phyloP scores from a whole-genome alignment of 306 rosid genomes.

The Cucumis cinereus region DNA sequence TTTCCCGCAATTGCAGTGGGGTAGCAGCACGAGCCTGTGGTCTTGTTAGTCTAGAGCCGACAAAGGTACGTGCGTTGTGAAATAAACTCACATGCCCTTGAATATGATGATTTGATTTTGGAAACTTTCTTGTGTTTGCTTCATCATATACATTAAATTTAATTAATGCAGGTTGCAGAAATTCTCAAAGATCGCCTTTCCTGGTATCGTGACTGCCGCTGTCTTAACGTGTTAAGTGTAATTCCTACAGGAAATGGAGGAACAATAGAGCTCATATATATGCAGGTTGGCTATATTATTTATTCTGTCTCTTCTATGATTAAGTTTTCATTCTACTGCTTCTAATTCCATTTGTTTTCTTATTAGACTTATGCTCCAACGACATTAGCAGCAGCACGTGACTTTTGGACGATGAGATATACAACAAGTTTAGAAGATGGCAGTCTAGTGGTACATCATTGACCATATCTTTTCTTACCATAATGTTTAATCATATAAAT shows the following conservation, averaged over 20 bases:
- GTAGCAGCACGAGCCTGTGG: conserved; percentile 99
- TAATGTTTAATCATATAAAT: not conserved
- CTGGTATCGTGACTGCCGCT: conserved; percentile 92
- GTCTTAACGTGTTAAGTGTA: conserved; percentile 61
- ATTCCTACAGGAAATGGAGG: conserved; percentile 83
- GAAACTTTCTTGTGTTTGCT: not conserved
- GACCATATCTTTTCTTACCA: not conserved
- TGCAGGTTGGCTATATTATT: conserved; percentile 46
- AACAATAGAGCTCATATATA: conserved; percentile 80
- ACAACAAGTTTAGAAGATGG: conserved; percentile 87
- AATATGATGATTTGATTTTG: not conserved
- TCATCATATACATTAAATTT: not conserved
- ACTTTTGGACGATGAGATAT: conserved; percentile 88
- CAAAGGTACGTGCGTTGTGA: conserved; percentile 39
- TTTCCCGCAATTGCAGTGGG: conserved; percentile 94
- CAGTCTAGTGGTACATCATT: conserved; percentile 75
- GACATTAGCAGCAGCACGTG: conserved; percentile 92
- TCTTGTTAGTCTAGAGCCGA: conserved; percentile 98
- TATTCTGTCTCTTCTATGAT: not conserved
- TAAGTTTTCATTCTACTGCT: not conserved
- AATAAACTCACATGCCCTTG: not conserved
- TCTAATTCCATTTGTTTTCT: not conserved
- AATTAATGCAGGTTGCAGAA: conserved; percentile 57
- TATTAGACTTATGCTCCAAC: conserved; percentile 88
- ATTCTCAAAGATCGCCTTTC: conserved; percentile 85